A percentile compares a stretch with the other conserved stretches of the same genome.
Evolutionary conservation across 768 basidiomycete genomes (phyloP).

Genomic region (Kwoniella europaea): DNA sequence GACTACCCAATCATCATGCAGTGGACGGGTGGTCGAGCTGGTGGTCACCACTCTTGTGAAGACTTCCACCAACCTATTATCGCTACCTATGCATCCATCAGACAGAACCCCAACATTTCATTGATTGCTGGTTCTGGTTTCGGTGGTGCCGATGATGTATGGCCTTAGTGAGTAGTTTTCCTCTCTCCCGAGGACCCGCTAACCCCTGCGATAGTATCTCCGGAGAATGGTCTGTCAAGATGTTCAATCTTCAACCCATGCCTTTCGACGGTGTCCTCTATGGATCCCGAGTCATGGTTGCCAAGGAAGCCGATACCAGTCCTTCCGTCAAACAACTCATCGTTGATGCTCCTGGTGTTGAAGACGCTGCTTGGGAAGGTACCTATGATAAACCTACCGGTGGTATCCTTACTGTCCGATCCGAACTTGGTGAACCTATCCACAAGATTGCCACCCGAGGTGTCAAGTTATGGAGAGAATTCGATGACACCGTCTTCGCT

Average conservation of each 20-base stretch:
- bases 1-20: conserved; percentile 97
- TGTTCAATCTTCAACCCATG: conserved; percentile 88
- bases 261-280: conserved; percentile 98
- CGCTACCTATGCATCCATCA: conserved; percentile 85
- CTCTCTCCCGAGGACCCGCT: conserved; percentile 2
- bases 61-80: conserved; percentile 98
- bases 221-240: conserved; percentile 87
- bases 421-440: conserved; percentile 97
- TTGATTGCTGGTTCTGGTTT: conserved; percentile 95
- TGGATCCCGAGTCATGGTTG: conserved; percentile 96
- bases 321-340: conserved; percentile 95
- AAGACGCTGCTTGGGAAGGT: conserved; percentile 84
- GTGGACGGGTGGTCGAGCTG: conserved; percentile 99
- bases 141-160: conserved; percentile 85
- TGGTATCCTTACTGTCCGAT: conserved; percentile 93
- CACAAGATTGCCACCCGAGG: conserved; percentile 98
- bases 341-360: conserved; percentile 87
- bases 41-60: conserved; percentile 97
- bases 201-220: conserved; percentile 63
- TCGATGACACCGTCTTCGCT: conserved; percentile 94
- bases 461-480: conserved; percentile 98
- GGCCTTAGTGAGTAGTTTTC: conserved; percentile 70
- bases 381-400: conserved; percentile 94
- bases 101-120: conserved; percentile 82
- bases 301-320: conserved; percentile 95